Evolutionary conservation across 202 grass and related monocot genomes (phyloP), one percentile per base, ranked within the genome.

Genomic region (Carex sylvatica): DNA sequence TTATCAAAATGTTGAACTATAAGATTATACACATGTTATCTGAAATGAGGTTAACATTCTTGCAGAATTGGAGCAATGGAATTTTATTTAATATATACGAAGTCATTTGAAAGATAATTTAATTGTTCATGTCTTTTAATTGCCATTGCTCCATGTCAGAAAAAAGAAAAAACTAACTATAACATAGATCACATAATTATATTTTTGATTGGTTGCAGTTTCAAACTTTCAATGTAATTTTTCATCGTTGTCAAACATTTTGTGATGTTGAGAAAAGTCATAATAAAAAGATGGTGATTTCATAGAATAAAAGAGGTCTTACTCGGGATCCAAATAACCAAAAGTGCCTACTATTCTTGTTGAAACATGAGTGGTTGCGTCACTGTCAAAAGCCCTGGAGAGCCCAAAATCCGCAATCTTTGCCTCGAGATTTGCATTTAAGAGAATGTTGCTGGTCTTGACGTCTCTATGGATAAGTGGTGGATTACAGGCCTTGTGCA

Each of bases 331-430:
- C 4, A 87, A 28, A 55, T 83, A 83, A 3, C 80, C 85, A 22
- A 65, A n/a, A 3, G 85, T 87, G 59, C 42, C 78, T 13, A 30
- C 70, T 28, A 66, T 55, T 64, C 14, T 72, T 14, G 85, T 75
- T 10, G 69, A 47, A 4, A 87, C 44, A 58, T 67, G 60, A 59
- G 9, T 77, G 0, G 28, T 14, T 0, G 28, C 19, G 5, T 60
- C 58, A 31, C 5, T 66, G 15, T 87, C 22, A 68, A 87, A 77
- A n/a, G 85, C 46, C 14, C 62, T 76, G 16, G 85, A 83, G 18
- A 87, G 13, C 4, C 85, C 85, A 78, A 87, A 87, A 68, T 87
- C 80, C 15, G 85, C 79, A 60, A 87, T 30, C 24, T 87, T 87
- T 44, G 79, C 85, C 31, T 87, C 79, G 1, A 87, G 70, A 19